Percentiles rank a stretch among this genome's conserved stretches.
Conservation (phyloP, 2,329 filamentous ascomycete genomes). For the Ciborinia camelliae region DNA sequence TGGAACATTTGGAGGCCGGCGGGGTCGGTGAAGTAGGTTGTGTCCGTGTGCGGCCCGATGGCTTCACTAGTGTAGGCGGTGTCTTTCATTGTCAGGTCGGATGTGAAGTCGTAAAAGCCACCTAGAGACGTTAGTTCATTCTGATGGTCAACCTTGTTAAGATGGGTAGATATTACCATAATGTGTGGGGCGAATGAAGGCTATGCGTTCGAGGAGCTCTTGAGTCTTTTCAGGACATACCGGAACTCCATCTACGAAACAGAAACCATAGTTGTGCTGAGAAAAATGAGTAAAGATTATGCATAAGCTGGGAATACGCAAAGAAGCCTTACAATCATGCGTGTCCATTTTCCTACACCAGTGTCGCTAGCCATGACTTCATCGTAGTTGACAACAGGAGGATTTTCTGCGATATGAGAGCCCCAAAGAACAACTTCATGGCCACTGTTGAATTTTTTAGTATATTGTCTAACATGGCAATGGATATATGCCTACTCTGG, state of each 20-base stretch:
- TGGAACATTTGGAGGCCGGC: slow-evolving; percentile 91
- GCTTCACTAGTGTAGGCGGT: slow-evolving; percentile 78
- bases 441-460: not conserved
- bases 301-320: not conserved
- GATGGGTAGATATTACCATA: slow-evolving; percentile 58
- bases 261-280: slow-evolving; percentile 69
- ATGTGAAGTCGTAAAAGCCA: slow-evolving; percentile 81
- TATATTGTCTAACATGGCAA: not conserved
- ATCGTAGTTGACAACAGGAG: slow-evolving; percentile 59
- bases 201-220: slow-evolving; percentile 72
- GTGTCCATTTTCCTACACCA: slow-evolving; percentile 60
- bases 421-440: slow-evolving; percentile 37
- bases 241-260: slow-evolving; percentile 70
- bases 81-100: slow-evolving; percentile 82
- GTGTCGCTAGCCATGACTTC: slow-evolving; percentile 55
- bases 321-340: slow-evolving; percentile 55
- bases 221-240: slow-evolving; percentile 68
- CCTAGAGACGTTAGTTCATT: slow-evolving; percentile 40
- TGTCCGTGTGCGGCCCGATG: slow-evolving; percentile 86
- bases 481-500: not conserved
- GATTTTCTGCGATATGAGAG: slow-evolving; percentile 40
- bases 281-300: slow-evolving; percentile 20
- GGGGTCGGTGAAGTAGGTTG: slow-evolving; percentile 91
- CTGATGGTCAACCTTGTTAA: not conserved
- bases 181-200: slow-evolving; percentile 85